These are phyloP conservation scores for Dendrobium catenatum DNA, from an alignment of 106 monocot species.

Conservation along the genomic window DNA sequence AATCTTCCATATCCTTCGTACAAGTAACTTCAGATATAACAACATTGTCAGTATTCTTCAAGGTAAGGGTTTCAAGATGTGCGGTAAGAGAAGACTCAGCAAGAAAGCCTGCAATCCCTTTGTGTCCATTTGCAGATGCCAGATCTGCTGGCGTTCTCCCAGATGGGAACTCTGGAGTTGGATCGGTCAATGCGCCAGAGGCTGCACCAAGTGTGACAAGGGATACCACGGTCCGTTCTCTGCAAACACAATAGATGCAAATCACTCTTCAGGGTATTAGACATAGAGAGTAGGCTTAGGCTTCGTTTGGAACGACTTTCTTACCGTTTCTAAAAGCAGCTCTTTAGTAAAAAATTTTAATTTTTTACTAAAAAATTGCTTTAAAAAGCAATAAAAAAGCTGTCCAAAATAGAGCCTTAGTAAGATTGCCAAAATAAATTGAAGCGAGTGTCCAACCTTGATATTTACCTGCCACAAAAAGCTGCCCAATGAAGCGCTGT, in stretches of 20 bases:
- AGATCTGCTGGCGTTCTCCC: constrained; percentile 89
- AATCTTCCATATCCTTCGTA: constrained; percentile 23
- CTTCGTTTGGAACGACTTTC: too few relatives aligned
- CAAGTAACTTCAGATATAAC: constrained; percentile 22
- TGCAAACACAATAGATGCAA: constrained; percentile 17
- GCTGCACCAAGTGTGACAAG: constrained; percentile 51
- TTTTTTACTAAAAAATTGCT: too few relatives aligned
- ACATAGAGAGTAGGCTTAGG: background rate
- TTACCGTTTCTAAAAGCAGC: too few relatives aligned
- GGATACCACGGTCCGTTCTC: constrained; percentile 52
- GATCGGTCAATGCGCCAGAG: constrained; percentile 66
- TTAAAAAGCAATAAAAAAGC: too few relatives aligned
- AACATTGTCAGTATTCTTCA: constrained; percentile 34
- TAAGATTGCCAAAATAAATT: background rate
- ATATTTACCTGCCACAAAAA: constrained; percentile 52
- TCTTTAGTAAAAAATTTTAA: too few relatives aligned
- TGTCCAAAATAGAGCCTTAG: too few relatives aligned
- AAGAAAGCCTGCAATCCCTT: constrained; percentile 83
- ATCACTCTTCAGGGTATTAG: background rate
- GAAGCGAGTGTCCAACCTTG: background rate
- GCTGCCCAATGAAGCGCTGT: constrained; percentile 95
- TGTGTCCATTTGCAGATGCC: constrained; percentile 78
- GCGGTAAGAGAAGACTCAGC: constrained; percentile 66
- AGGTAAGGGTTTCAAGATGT: constrained; percentile 57
- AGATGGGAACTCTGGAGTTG: constrained; percentile 51